Base-by-base conservation (phyloP, 116 monocot species). In the Zostera marina region DNA sequence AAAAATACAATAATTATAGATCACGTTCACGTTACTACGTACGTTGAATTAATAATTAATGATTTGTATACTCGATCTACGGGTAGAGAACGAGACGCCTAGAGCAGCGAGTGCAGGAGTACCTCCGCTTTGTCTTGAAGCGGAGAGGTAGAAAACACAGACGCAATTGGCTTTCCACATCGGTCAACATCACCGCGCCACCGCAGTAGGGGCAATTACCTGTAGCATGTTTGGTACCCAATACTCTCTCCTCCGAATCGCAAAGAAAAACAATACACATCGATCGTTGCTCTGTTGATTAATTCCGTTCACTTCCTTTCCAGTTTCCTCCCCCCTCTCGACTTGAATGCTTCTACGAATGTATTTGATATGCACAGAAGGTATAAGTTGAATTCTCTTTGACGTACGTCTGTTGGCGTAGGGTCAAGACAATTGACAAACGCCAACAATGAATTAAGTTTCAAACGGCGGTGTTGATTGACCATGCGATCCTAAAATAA, bases 121-220 rank as follows among this genome's bases (percentile, higher is more conserved):
- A 63, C 54, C 66, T 65, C 16, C 76, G 65, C 53, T 71, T 67
- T 52, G 41, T 20, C 26, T 62, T 70, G 73, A 71, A 74, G 71
- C 62, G 74, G 58, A 81, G 40, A 7, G 77, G 81, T 10, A 81
- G 58, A 59, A 77, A 81, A 56, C 73, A 77, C 53, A 77, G 48
- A 22, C 77, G 59, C 64, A 67, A 71, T 32, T 54, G 66, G 42
- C 48, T 73, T 74, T 77, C 67, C 42, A 76, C 72, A 21, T 79
- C 79, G 9, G 66, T 72, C 8, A 65, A 70, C 61, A 65, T 57
- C 40, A 79, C 75, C 12, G 24, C 13, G 1, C 80, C 69, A 9
- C 73, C 81, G 58, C 81, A 81, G 66, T 66, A 81, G 8, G 73
- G 81, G 69, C 81, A 81, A 19, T 52, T 70, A 40, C 81, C 81